Evolutionary conservation across 257 asterid species (phyloP).

Genomic region (Pogostemon cablin): DNA sequence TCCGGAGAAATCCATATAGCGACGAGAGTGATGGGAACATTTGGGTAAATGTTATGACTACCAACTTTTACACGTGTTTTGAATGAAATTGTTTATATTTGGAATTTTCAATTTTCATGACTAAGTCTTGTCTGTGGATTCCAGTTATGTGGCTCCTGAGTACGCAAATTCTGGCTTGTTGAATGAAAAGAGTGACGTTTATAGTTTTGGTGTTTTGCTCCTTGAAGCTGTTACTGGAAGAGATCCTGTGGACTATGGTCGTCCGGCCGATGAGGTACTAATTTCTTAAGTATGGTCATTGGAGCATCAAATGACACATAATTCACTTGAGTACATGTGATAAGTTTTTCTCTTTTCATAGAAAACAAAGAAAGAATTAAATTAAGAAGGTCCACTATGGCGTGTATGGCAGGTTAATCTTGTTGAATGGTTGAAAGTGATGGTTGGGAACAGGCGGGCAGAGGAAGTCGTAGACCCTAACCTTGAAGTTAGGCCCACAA

Average conservation of each 20-base stretch:
- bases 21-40: conserved; percentile 98
- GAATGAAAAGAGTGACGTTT: conserved; percentile 90
- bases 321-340: too few relatives aligned
- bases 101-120: conserved; percentile 19
- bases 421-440: conserved; percentile 96
- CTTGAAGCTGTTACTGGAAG: conserved; percentile 90
- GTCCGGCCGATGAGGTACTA: conserved; percentile 80
- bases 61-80: neutral
- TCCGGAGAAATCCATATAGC: conserved; percentile 94
- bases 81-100: neutral
- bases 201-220: conserved; percentile 90
- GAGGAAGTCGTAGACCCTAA: conserved; percentile 90
- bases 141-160: conserved; percentile 96
- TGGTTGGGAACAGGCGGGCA: conserved; percentile 88
- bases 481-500: conserved; percentile 72
- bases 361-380: neutral
- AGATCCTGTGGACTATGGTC: conserved; percentile 94
- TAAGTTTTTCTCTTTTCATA: too few relatives aligned
- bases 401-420: conserved; percentile 71
- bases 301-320: too few relatives aligned
- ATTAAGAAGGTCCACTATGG: conserved; percentile 4
- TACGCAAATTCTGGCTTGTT: conserved; percentile 91
- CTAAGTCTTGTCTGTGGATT: conserved; percentile 25
- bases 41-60: conserved; percentile 59
- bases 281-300: conserved; percentile 12